These are phyloP conservation scores for Mortierella sp. DNA, from an alignment of 371 early-diverging fungal species.

Conservation along the genomic window DNA sequence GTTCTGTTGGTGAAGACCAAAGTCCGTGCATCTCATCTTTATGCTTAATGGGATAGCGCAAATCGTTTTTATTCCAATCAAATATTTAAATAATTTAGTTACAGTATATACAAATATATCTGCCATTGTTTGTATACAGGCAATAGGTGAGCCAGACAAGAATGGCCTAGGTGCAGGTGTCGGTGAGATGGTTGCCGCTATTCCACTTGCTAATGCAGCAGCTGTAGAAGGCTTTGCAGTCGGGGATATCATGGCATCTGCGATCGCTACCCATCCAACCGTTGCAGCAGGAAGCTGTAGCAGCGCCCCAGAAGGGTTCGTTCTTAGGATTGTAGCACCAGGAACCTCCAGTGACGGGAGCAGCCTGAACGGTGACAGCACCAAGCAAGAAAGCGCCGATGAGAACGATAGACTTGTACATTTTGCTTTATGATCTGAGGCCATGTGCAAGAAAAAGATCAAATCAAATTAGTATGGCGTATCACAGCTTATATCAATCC, in stretches of 20 bases:
- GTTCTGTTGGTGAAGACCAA: no score
- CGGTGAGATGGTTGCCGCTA: conserved; percentile 25
- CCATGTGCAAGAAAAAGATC: no score
- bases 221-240: conserved; percentile 19
- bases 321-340: conserved; percentile 31
- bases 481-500: no score
- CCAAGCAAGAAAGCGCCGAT: conserved; percentile 18
- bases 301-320: conserved; percentile 40
- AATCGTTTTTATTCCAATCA: no score
- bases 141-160: not conserved
- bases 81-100: no score
- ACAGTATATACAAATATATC: no score
- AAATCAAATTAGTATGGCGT: no score
- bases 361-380: conserved; percentile 17
- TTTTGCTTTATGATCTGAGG: not conserved
- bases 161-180: conserved; percentile 14
- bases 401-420: conserved; percentile 28
- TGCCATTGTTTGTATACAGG: no score
- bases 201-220: conserved; percentile 28
- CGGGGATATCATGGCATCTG: conserved; percentile 28
- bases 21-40: no score
- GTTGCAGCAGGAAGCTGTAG: conserved; percentile 20
- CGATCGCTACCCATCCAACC: conserved; percentile 27
- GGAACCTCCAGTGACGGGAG: conserved; percentile 17
- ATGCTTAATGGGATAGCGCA: no score